A percentile compares a stretch with the other conserved stretches of the same genome.
Evolutionary conservation across 345 rosid genomes (phyloP).

Genomic region (Gossypium longicalyx): DNA sequence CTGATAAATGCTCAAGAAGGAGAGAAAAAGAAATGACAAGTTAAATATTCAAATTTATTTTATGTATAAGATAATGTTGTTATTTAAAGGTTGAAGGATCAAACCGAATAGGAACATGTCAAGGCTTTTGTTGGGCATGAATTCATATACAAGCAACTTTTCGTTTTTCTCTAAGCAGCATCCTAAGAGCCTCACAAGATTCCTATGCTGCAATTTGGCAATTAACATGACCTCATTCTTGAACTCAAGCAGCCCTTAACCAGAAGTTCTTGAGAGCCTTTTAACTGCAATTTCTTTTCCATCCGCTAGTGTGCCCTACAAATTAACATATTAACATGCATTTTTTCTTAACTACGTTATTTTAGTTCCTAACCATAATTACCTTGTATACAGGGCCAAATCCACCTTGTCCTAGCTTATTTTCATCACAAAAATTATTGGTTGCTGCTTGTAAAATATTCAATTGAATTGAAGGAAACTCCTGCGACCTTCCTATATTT

Average conservation of each 20-base stretch:
- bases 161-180: neutral
- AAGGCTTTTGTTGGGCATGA: neutral
- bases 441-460: neutral
- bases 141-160: neutral
- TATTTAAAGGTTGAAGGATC: neutral
- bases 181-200: neutral
- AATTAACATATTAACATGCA: neutral
- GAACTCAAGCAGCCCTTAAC: neutral
- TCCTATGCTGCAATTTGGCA: neutral
- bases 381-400: neutral
- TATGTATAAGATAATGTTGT: neutral
- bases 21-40: neutral
- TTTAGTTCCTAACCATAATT: too few species aligned
- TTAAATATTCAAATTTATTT: neutral
- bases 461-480: neutral
- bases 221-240: neutral
- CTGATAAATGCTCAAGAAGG: neutral
- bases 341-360: too few species aligned
- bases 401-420: neutral
- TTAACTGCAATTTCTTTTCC: constrained; percentile 14
- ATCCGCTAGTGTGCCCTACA: neutral
- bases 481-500: neutral
- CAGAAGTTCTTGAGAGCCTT: neutral
- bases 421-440: neutral
- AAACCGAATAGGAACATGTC: constrained; percentile 9